Evolutionary conservation across 768 basidiomycete species (phyloP), one percentile per base, ranked within the genome.

Genomic region (Leccinum subgranulosum): DNA sequence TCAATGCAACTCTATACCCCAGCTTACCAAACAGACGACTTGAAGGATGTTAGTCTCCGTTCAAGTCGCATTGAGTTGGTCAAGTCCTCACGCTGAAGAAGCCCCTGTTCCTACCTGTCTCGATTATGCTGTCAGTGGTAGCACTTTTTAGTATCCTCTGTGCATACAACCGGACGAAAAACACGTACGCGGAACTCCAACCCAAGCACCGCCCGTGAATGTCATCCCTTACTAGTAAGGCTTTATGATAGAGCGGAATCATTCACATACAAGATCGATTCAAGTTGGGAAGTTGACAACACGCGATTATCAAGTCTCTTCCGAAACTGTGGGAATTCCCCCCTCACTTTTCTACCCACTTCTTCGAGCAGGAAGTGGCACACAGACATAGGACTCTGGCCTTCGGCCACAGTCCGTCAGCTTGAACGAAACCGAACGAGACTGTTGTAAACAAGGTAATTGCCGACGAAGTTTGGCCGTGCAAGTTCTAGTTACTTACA

Each of bases 1-100:
- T 76, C 46, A 90, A 73, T 1, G 87, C 88, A 31, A 89, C 78
- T 45, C 77, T 81, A 65, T 88, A 90, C 0, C 87, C 87, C 31
- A 80, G 72, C 64, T 81, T 82, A 6, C 83, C 77, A 58, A 87
- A 86, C 15, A 81, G 61, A 29, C 83, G 85, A 17, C 86, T 87
- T 61, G 9, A 58, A 17, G 14, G 50, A 3, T 10, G 28, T 60
- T 49, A 63, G 47, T 19, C 50, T 36, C 14, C n/a, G 25, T 10
- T 29, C n/a, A n/a, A n/a, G n/a, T n/a, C n/a, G 46, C 31, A 23
- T 46, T 41, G 10, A 14, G 1, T 36, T 39, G 47, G 6, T 17
- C 4, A 12, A n/a, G 33, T 21, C 72, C 81, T 61, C 66, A 85
- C 85, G 84, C 84, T 41, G 79, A 75, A 33, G 81, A 76, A 57